Evolutionary conservation across 2,329 filamentous ascomycete genomes (phyloP), one percentile per base, ranked within the genome.

Genomic region (Arthrobotrys megalospora): DNA sequence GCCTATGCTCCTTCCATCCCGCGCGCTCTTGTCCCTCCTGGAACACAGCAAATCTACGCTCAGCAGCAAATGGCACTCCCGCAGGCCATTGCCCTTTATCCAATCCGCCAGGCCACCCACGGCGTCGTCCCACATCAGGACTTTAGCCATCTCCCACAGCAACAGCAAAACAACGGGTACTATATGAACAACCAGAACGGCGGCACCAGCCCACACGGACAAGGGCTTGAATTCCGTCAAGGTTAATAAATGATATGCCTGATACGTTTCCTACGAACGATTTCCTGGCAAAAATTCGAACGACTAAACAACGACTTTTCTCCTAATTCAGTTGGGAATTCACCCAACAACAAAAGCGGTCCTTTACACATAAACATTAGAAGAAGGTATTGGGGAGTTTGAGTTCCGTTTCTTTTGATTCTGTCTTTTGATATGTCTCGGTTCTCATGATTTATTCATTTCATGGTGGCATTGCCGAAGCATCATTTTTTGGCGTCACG

Each of bases 341-440:
- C 47, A 72, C 60, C 16, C 66, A 72, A 62, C 60, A 58, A 48
- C 65, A 78, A 78, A 78, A 78, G 67, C 67, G 62, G 60, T 72
- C 62, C 52, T 70, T 78, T 78, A 78, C 50, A 78, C 52, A 78
- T 78, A 78, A 62, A 78, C 62, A 53, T 78, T 72, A 72, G 67
- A 71, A 64, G 67, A 78, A 72, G 75, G 75, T 78, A 78, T 50
- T 78, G 75, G 67, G 75, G 75, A 78, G 75, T 78, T 72, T 64
- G 34, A 67, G 62, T 78, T 58, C 16, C 60, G 14, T 70, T 62
- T 53, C 16, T 67, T 65, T 52, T 55, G 52, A 53, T 52, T 67
- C 52, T 58, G 48, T 47, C 10, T 52, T 43, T 60, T 68, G 19
- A 38, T 24, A 78, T 70, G 16, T 67, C 66, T 77, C 63, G 52